Evolutionary conservation across 2,329 filamentous ascomycete species (phyloP).

Genomic region (Metarhizium guizhouense): DNA sequence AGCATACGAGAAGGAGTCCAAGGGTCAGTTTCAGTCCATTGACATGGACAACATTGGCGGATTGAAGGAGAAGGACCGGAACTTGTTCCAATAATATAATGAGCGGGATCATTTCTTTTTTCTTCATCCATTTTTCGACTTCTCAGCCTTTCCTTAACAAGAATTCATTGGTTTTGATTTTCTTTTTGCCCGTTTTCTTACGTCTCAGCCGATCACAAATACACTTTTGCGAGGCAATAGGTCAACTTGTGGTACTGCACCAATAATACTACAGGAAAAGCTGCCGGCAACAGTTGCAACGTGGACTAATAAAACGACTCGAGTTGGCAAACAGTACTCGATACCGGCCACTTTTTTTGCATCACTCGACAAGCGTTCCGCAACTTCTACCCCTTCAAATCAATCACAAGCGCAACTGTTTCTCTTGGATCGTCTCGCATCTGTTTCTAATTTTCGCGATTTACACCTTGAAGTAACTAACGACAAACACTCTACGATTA

Average conservation of each 20-base stretch:
- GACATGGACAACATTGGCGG: conserved; percentile 93
- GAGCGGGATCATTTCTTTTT: conserved; percentile 2
- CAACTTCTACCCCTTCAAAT: neutral
- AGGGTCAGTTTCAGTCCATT: conserved; percentile 78
- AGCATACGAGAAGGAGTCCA: conserved; percentile 77
- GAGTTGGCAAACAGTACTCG: neutral
- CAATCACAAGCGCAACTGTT: neutral
- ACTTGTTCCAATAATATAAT: conserved; percentile 24
- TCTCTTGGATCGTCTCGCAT: neutral
- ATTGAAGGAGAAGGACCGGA: conserved; percentile 74
- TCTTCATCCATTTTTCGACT: conserved; percentile 5
- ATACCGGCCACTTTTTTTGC: neutral
- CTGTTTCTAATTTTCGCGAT: neutral
- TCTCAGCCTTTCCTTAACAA: conserved; percentile 3
- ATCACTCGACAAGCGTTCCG: neutral
- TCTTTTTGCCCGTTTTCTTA: conserved; percentile 2
- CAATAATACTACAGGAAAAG: neutral
- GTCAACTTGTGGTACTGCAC: neutral
- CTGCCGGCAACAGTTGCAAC: neutral
- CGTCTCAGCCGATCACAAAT: neutral
- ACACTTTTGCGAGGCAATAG: conserved; percentile 4
- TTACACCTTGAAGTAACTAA: neutral
- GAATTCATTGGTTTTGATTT: conserved; percentile 5
- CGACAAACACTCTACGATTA: neutral
- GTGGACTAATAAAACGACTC: neutral